Percentiles rank a stretch among this genome's conserved stretches.
Evolutionary conservation across 495 filamentous ascomycete species (phyloP).

Genomic region (Lasiosphaeria hispida): DNA sequence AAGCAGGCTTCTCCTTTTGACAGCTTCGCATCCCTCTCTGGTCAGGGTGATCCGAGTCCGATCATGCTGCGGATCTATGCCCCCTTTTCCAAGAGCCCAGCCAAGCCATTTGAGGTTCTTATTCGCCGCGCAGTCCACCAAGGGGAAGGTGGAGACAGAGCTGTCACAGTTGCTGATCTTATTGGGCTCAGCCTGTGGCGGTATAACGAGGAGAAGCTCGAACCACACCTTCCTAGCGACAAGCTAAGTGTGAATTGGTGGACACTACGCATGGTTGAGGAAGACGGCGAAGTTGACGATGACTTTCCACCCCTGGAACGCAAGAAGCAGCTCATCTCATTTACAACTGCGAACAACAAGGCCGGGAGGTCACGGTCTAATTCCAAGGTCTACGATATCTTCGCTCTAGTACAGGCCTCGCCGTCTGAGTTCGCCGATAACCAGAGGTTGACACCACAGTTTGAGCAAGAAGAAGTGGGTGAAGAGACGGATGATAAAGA

Average conservation of each 20-base stretch:
- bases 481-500: slow-evolving; percentile 40
- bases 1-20: slow-evolving; percentile 83
- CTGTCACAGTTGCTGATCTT: slow-evolving; percentile 81
- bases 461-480: slow-evolving; percentile 55
- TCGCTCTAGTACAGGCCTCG: slow-evolving; percentile 82
- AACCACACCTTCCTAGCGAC: slow-evolving; percentile 64
- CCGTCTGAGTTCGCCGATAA: slow-evolving; percentile 76
- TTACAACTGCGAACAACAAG: slow-evolving; percentile 84
- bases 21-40: slow-evolving; percentile 79
- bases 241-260: slow-evolving; percentile 87
- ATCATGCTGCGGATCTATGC: slow-evolving; percentile 83
- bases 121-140: slow-evolving; percentile 74
- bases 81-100: slow-evolving; percentile 72
- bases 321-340: slow-evolving; percentile 74
- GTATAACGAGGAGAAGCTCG: slow-evolving; percentile 76
- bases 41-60: slow-evolving; percentile 78
- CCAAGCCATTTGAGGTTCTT: slow-evolving; percentile 72
- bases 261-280: slow-evolving; percentile 90
- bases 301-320: slow-evolving; percentile 88
- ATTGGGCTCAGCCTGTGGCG: slow-evolving; percentile 87
- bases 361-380: slow-evolving; percentile 66
- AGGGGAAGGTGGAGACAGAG: slow-evolving; percentile 56
- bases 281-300: slow-evolving; percentile 82
- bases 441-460: slow-evolving; percentile 68
- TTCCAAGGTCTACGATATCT: slow-evolving; percentile 88